A percentile compares a stretch with the other conserved stretches of the same genome.
Evolutionary conservation across 805 yeast species (phyloP).

Genomic region (Lachancea dasiensis): DNA sequence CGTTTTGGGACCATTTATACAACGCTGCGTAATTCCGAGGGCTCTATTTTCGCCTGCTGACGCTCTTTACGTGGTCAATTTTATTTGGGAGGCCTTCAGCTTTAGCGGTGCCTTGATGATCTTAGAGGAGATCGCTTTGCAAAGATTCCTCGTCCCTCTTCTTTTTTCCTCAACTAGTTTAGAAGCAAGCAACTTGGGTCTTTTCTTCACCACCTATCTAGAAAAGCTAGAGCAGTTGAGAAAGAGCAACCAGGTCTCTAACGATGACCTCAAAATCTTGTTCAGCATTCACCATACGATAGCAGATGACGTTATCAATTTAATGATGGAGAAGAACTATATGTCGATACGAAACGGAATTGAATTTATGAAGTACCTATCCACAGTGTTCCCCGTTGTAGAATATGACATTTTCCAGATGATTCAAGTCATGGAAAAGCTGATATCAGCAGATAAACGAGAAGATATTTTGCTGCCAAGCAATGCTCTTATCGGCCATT

Average conservation of each 20-base stretch:
- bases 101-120: constrained; percentile 37
- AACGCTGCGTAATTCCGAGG: constrained; percentile 69
- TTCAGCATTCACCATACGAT: constrained; percentile 51
- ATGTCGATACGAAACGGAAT: constrained; percentile 78
- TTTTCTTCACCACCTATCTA: constrained; percentile 58
- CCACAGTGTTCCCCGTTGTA: constrained; percentile 60
- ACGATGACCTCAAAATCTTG: constrained; percentile 35
- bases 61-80: constrained; percentile 62
- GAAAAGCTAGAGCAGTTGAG: constrained; percentile 42
- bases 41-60: constrained; percentile 74
- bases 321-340: constrained; percentile 43
- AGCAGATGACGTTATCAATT: constrained; percentile 28
- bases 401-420: constrained; percentile 58
- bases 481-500: constrained; percentile 60
- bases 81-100: constrained; percentile 47
- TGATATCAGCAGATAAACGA: constrained; percentile 51
- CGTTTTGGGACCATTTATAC: constrained; percentile 40
- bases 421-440: constrained; percentile 40
- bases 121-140: constrained; percentile 43
- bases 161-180: constrained; percentile 63
- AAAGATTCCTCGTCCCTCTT: constrained; percentile 47
- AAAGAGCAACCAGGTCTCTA: constrained; percentile 26
- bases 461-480: constrained; percentile 79
- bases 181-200: constrained; percentile 79
- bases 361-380: constrained; percentile 61